Evolutionary conservation across 768 basidiomycete species (phyloP), one percentile per base, ranked within the genome.

Genomic region (Termitomyces sp.): DNA sequence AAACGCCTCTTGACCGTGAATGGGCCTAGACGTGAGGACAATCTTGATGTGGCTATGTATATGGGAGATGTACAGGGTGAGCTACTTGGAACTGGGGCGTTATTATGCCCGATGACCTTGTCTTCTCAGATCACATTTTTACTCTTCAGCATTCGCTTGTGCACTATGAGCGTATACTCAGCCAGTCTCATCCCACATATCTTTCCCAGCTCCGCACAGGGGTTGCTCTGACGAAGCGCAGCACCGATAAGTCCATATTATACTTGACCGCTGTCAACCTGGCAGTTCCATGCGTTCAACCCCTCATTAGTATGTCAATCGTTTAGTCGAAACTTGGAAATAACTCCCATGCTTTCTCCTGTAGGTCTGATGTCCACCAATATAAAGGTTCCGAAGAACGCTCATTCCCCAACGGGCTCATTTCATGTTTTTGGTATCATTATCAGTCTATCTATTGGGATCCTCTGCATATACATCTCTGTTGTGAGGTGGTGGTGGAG

Each of bases 61-160:
- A 83, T 95, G 74, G 92, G 91, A 23, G 95, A 98, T 69, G 82
- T 98, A 2, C 91, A 95, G 76, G 95, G 95, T 93, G 29, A 34
- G 9, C 52, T 53, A 8, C 40, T 17, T n/a, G 27, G 4, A n/a
- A n/a, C 23, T 17, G 25, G 34, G 37, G n/a, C 40, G 29, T 41
- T 8, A 23, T 42, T 21, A 21, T 29, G 19, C 57, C 62, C 38
- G 62, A 56, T 56, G 37, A 59, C 38, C 37, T 52, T 11, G 23
- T n/a, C 34, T 40, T 25, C 27, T 31, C 54, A 95, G 95, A 98
- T 71, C 95, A 98, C 68, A 93, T 97, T 62, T 70, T 95, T 23
- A 86, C 91, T 3, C 75, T 98, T 55, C 92, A 95, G 65, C 88
- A 92, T 64, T 83, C 90, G 1, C 79, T 98, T 56, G 79, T 75